A percentile compares a stretch with the other conserved stretches of the same genome.
These are phyloP conservation scores for Isoetes taiwanensis DNA, from an alignment of 75 land plant species.

Conservation along the genomic window DNA sequence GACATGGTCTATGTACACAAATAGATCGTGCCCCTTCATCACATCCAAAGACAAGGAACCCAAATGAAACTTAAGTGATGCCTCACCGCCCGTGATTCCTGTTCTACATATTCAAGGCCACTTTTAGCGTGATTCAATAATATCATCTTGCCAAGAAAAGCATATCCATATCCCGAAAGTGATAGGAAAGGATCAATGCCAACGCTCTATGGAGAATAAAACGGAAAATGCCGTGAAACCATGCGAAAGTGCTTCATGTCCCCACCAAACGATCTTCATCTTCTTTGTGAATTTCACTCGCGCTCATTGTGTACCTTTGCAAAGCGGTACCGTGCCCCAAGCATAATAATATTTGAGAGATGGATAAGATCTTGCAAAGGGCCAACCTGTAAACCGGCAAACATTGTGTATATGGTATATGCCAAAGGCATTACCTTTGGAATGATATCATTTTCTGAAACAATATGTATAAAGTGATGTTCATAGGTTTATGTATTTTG, in stretches of 20 bases:
- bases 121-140: constrained; percentile 21
- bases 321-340: constrained; percentile 2
- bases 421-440: constrained; percentile 36
- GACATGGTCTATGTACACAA: constrained; percentile 32
- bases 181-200: constrained; percentile 29
- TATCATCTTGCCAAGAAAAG: constrained; percentile 33
- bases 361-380: constrained; percentile 24
- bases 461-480: constrained; percentile 32
- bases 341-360: constrained; percentile 13
- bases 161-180: constrained; percentile 26
- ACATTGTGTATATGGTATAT: constrained; percentile 20
- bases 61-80: constrained; percentile 17
- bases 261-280: constrained; percentile 5
- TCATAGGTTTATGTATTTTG: constrained; percentile 33
- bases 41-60: constrained; percentile 15
- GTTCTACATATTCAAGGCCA: constrained; percentile 14
- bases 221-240: constrained; percentile 16
- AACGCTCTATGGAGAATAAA: constrained; percentile 26
- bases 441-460: constrained; percentile 26
- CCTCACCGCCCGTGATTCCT: constrained; percentile 17
- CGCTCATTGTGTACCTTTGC: too few relatives aligned
- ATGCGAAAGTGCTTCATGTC: constrained; percentile 15
- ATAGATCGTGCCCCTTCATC: constrained; percentile 20
- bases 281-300: background rate
- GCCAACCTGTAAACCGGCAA: constrained; percentile 26